phyloP scores from a whole-genome alignment of 2,329 filamentous ascomycete species.

The Aureobasidium subglaciale region DNA sequence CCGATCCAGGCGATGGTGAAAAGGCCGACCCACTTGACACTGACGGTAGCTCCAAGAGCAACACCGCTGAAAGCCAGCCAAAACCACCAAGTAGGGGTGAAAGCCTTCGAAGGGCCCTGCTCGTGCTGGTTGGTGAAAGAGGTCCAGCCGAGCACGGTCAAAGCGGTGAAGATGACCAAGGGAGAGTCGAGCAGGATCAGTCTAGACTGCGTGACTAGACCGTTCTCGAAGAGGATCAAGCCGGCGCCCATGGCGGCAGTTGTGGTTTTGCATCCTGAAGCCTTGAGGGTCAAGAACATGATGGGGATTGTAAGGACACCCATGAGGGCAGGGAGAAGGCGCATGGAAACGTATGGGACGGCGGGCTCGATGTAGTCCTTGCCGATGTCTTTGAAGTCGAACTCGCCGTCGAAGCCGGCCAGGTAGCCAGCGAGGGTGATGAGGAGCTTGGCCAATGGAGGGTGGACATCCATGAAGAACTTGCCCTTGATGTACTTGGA shows the following conservation, averaged over 20 bases:
- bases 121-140: constrained; percentile 97
- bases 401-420: constrained; percentile 88
- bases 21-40: constrained; percentile 97
- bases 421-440: constrained; percentile 92
- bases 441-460: constrained; percentile 90
- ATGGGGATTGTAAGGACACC: constrained; percentile 82
- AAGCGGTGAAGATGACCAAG: constrained; percentile 83
- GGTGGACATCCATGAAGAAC: constrained; percentile 99
- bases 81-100: constrained; percentile 92
- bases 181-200: constrained; percentile 95
- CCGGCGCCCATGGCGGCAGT: constrained; percentile 77
- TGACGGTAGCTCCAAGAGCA: constrained; percentile 79
- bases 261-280: constrained; percentile 76
- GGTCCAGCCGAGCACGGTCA: constrained; percentile 82
- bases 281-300: constrained; percentile 93
- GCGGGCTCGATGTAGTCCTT: constrained; percentile 94
- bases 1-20: constrained; percentile 99
- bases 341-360: constrained; percentile 97
- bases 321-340: constrained; percentile 81
- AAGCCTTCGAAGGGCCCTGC: constrained; percentile 79
- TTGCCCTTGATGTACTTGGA: constrained; percentile 98
- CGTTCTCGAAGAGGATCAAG: constrained; percentile 93
- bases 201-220: constrained; percentile 86
- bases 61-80: constrained; percentile 86
- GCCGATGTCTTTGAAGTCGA: constrained; percentile 99